These are phyloP conservation scores for Fusarium algeriense DNA, from an alignment of 2,329 filamentous ascomycete genomes.

Conservation along the genomic window DNA sequence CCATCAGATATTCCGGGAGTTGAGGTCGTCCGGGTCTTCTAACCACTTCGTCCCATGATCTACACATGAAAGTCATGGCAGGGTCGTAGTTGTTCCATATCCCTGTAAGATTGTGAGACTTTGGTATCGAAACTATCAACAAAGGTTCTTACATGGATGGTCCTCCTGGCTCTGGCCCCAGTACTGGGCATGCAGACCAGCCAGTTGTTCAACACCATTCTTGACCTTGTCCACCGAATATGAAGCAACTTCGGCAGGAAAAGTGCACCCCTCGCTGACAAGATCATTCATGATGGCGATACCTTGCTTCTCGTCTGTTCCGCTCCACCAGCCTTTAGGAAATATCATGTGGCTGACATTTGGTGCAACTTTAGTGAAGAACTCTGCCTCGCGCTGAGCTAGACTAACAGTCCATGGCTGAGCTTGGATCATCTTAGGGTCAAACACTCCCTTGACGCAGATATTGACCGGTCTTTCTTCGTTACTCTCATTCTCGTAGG, in stretches of 20 bases:
- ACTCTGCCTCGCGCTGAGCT: conserved; percentile 54
- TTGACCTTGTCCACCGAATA: conserved; percentile 51
- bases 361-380: conserved; percentile 53
- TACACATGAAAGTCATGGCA: conserved; percentile 52
- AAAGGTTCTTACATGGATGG: conserved; percentile 41
- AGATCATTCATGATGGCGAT: conserved; percentile 56
- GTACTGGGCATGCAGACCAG: conserved; percentile 55
- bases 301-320: conserved; percentile 52
- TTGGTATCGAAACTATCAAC: neutral
- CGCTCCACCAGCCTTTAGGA: conserved; percentile 54
- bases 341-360: conserved; percentile 48
- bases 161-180: conserved; percentile 49
- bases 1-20: conserved; percentile 54
- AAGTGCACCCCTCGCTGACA: conserved; percentile 48
- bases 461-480: conserved; percentile 35
- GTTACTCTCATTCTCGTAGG: conserved; percentile 44
- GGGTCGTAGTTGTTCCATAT: conserved; percentile 55
- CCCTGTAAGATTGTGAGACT: conserved; percentile 25
- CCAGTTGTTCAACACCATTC: conserved; percentile 55
- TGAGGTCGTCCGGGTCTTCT: conserved; percentile 47
- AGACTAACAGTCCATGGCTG: conserved; percentile 45
- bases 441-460: conserved; percentile 56
- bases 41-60: conserved; percentile 49
- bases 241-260: conserved; percentile 49
- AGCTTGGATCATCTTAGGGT: conserved; percentile 49